Evolutionary conservation across 192 early-diverging fungal genomes (phyloP), one percentile per base, ranked within the genome.

Genomic region (Geranomyces michiganensis): DNA sequence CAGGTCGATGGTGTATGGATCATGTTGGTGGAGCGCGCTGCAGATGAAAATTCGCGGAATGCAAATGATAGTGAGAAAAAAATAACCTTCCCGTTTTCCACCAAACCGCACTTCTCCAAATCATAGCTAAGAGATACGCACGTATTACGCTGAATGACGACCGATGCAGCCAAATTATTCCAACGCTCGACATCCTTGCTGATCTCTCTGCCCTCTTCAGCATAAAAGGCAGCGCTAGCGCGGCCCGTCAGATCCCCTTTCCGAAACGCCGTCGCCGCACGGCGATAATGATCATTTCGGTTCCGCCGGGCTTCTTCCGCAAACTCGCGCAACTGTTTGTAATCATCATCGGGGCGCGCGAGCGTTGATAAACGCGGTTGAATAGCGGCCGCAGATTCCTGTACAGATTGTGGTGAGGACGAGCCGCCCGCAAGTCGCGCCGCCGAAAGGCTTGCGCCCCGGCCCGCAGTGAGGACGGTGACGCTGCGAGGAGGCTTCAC

Each of bases 131-230:
- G 4, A 24, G 51, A 53, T 46, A 56, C 70, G 14, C 51, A 71
- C 70, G 24, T 21, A 46, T 73, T 73, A 17, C 71, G 71, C 33
- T 73, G 53, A 27, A 73, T 66, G 56, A 60, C 46, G 17, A 63
- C 36, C 6, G 21, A 22, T 21, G 64, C 64, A 1, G 71, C 71
- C 49, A 41, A 13, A 19, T 60, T 30, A 31, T 73, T 73, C 63
- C 46, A 65, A 62, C 55, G 30, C 29, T 26, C 49, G 15, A 73
- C 66, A 41, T 73, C 19, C 47, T 43, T 17, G n/a, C 63, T 59
- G 15, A 65, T n/a, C 7, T 55, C 49, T 0, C 56, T 46, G n/a
- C 71, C 71, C 21, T 71, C 70, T 32, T 71, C 27, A 47, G 47
- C 48, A 26, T 63, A 71, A 46, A 67, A 67, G 1, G 44, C 62